Evolutionary conservation across 208 protist genomes (phyloP), one percentile per base, ranked within the genome.

Genomic region (Porcisia deanei): DNA sequence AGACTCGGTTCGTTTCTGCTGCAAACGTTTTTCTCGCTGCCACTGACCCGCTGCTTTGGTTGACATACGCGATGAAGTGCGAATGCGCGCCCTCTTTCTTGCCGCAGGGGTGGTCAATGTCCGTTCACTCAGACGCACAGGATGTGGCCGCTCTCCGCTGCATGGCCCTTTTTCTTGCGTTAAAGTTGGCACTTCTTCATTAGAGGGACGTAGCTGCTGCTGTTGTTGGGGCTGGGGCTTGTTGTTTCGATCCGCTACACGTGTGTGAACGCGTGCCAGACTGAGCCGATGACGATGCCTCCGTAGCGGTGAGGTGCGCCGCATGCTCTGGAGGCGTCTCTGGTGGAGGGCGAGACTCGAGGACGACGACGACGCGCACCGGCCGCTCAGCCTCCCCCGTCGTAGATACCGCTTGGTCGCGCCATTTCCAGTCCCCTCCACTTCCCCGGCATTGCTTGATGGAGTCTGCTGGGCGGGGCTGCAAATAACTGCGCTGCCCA

Each of bases 211-310:
- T 8, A 20, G 2, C 18, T 54, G 18, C 4, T 70, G 66, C n/a
- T 54, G 66, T 25, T 71, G 66, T n/a, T 70, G 66, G 8, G 25
- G 66, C 47, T 58, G 45, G 16, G 37, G 66, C n/a, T 22, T 53
- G 66, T 43, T 1, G 66, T 20, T 41, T 8, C 54, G 47, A n/a
- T 57, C 66, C 47, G 20, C 22, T 16, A 55, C 47, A 72, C 68
- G 37, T 34, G 68, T 59, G n/a, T 16, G 52, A n/a, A 20, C 47
- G 54, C 53, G 37, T 14, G n/a, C 14, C 12, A 57, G 39, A 49
- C 25, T 41, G 6, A 69, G 41, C 45, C 34, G 64, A 3, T 69
- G 64, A n/a, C 54, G 66, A n/a, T 58, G 66, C 41, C 47, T 53
- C 66, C 53, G 66, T 7, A 52, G n/a, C 47, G 43, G 49, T 12